Conservation (phyloP, 1,284 basidiomycete species). For the Fomitopsis pinicola region DNA sequence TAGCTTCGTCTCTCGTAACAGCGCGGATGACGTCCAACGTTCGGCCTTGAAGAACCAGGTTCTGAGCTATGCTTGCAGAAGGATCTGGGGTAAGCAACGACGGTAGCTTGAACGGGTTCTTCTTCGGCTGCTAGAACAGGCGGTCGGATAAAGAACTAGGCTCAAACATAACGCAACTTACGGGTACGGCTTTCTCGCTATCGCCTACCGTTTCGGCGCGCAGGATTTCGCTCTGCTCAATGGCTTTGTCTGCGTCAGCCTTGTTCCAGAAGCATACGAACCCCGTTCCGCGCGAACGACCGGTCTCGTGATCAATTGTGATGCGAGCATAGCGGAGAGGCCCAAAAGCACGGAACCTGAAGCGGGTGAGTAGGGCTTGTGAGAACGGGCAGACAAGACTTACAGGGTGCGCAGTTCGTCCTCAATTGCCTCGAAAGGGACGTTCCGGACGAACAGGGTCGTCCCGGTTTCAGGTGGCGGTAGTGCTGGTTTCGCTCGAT, state of each 20-base stretch:
- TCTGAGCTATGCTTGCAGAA: constrained; percentile 79
- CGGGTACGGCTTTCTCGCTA: constrained; percentile 23
- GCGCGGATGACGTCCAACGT: constrained; percentile 90
- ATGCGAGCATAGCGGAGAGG: constrained; percentile 92
- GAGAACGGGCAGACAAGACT: constrained; percentile 23
- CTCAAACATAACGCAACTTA: constrained; percentile 16
- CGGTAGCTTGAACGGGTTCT: constrained; percentile 83
- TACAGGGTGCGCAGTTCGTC: constrained; percentile 83
- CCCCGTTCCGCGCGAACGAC: constrained; percentile 89
- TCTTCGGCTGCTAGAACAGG: constrained; percentile 40
- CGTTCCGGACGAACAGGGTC: constrained; percentile 93
- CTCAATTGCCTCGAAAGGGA: constrained; percentile 90
- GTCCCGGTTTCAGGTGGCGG: constrained; percentile 82
- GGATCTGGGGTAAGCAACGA: constrained; percentile 96
- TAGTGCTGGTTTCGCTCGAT: constrained; percentile 65
- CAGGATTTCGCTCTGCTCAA: constrained; percentile 78
- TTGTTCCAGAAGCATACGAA: constrained; percentile 98
- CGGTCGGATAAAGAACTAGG: constrained; percentile 3
- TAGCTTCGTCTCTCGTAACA: constrained; percentile 86
- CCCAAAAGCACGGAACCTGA: constrained; percentile 87
- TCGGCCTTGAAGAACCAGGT: constrained; percentile 87
- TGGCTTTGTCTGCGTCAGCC: constrained; percentile 83
- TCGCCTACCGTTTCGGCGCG: constrained; percentile 56
- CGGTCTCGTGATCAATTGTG: constrained; percentile 81
- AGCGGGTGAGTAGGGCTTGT: neutral